Base-by-base conservation (phyloP, 768 basidiomycete species). In the Harrya chromipes region DNA sequence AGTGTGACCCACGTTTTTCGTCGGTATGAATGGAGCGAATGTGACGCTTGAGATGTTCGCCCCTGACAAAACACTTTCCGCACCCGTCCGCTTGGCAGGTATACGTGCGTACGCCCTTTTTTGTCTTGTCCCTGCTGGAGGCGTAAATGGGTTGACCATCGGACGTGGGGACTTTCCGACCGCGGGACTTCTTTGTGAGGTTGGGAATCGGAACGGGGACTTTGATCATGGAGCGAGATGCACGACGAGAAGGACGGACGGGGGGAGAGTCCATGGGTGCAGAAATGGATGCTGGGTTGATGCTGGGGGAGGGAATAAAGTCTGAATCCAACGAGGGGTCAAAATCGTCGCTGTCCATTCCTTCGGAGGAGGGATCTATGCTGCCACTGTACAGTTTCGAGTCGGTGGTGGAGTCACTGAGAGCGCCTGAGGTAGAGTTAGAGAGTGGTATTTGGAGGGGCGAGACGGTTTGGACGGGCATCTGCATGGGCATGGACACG, bases 41-140 rank as follows among this genome's bases (percentile, higher is more conserved):
- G 70, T 92, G 90, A 23, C 90, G 72, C 69, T 90, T 90, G 49
- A 94, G 71, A 66, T 93, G 90, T 57, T 91, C 88, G 1, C 83
- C 80, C 2, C 90, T 74, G 33, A 80, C 80, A 59, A 94, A 94
- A 49, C 83, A 83, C 70, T 90, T 90, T 16, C 81, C 82, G 57
- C 90, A 93, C 1, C 80, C 87, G 1, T 78, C 71, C 0, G 87
- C 86, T 17, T 74, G 72, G 64, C 90, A 92, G 52, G 79, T 73
- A 64, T 82, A 85, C 24, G 77, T 73, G 41, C 86, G 71, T 13
- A 58, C 45, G 33, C 66, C 68, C 14, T 56, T 69, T 51, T 67
- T 67, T 0, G 66, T 59, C 56, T 69, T 71, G 43, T 66, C 70
- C 47, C 34, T 61, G 48, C 58, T 68, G 50, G 51, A 52, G 14